Base-by-base conservation (phyloP, 108 stramenopile species). In the Pseudonitzschia multiseries region DNA sequence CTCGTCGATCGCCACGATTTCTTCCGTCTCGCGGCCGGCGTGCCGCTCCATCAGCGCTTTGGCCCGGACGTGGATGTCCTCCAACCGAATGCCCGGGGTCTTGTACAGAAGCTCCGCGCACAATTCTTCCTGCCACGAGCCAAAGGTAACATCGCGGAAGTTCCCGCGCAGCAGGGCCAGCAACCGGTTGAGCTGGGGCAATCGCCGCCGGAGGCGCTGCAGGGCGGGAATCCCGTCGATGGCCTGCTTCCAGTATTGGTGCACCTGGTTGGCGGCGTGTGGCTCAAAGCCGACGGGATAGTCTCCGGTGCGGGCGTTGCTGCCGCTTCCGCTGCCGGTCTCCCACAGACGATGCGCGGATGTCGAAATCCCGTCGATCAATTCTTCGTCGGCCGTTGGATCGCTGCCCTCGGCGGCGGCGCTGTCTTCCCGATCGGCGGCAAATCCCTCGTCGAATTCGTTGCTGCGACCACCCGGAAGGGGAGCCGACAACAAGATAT, bases 391-490 rank as follows among this genome's bases (percentile, higher is more conserved):
- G 32, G 5, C 26, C 20, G 2, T n/a, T n/a, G n/a, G 53, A 54
- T 54, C 53, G 53, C 24, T 15, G n/a, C 53, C 57, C 15, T 59
- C 57, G 4, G 1, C 46, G 57, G 32, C 18, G 15, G 12, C 33
- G 10, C n/a, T 36, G 20, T 15, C 64, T 65, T 10, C 61, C 26
- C 14, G 14, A 4, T 48, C 40, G 28, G 20, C 18, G 41, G 57
- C 65, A 20, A 77, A 42, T 14, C 77, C 82, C 0, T 68, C 76
- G 81, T 90, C 87, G 71, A 79, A 79, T 18, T 27, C 60, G 50
- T 89, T 86, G 13, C 75, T 85, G 26, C 87, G 77, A 6, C 89
- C 90, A 20, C 93, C 93, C 1, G 93, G 90, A 24, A 94, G 65
- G 12, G 93, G 93, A 18, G 90, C 93, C 31, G 80, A 79, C 14